Conservation (phyloP, 1,284 basidiomycete genomes). For the Cerioporus squamosus region DNA sequence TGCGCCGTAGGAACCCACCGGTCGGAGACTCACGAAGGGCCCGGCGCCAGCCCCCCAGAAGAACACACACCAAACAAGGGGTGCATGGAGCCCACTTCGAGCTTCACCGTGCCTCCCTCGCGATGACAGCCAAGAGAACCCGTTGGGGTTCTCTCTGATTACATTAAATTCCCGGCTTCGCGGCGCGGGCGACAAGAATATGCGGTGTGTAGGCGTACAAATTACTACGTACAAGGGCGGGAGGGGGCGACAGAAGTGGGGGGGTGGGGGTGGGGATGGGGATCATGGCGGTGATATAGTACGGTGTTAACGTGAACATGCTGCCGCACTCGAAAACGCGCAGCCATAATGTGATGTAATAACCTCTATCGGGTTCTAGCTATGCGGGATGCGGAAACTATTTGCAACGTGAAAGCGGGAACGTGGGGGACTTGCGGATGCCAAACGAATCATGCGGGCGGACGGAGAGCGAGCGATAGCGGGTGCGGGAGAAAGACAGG, state of each 20-base stretch:
- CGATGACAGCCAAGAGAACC: slow-evolving; percentile 19
- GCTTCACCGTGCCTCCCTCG: slow-evolving; percentile 6
- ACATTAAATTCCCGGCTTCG: slow-evolving; percentile 1
- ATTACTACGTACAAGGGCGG: slow-evolving; percentile 21
- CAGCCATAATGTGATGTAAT: slow-evolving; percentile 18
- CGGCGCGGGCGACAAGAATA: slow-evolving; percentile 17
- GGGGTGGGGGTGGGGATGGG: background rate
- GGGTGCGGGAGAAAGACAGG: background rate
- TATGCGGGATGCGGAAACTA: slow-evolving; percentile 19
- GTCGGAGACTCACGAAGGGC: background rate
- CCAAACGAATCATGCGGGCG: background rate
- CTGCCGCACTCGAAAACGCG: slow-evolving; percentile 8
- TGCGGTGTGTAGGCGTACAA: slow-evolving; percentile 15
- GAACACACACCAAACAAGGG: background rate
- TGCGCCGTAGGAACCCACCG: too few species aligned
- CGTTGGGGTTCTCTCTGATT: background rate
- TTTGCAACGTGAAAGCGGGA: slow-evolving; percentile 14
- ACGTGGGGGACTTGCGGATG: background rate
- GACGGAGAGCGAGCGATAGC: background rate
- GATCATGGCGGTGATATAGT: slow-evolving; percentile 15
- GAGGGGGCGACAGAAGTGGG: slow-evolving; percentile 1
- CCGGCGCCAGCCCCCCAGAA: background rate
- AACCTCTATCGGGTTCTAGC: slow-evolving; percentile 24
- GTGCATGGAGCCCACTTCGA: background rate
- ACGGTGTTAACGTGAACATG: slow-evolving; percentile 17